Evolutionary conservation across 306 rosid genomes (phyloP), one percentile per base, ranked within the genome.

Genomic region (Ceratonia siliqua): DNA sequence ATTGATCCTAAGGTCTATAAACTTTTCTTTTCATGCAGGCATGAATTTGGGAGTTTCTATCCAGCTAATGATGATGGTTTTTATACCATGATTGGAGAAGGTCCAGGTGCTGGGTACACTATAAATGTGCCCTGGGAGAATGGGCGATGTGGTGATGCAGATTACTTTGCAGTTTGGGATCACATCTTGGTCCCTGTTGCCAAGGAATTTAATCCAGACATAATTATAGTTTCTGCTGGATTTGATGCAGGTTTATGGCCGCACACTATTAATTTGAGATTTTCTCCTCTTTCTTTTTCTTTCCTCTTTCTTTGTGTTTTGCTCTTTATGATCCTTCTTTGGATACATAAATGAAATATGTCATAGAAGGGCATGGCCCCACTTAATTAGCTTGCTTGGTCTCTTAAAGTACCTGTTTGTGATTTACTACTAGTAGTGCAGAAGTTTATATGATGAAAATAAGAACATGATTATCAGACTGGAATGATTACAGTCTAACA

Each of bases 61-160:
- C 99, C 99, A 2, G 76, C 85, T 61, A 86, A 58, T 73, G 85
- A 79, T 48, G 89, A 90, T 67, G 99, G 99, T 32, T 88, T 53
- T 75, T 94, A 94, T 76, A 82, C 88, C 35, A 90, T 22, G 96
- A 68, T 87, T 74, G 99, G 99, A 69, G 87, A 82, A 83, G 97
- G 96, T 78, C 79, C 79, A 5, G 99, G 99, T 64, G 85, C 85
- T 33, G 99, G 99, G 73, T 91, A 85, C 85, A 94, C 82, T 68
- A 86, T 94, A 78, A 94, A 94, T 78, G 97, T 94, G 50, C 99
- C 99, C 8, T 94, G 99, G 99, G 99, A 92, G 87, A 90, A 90
- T 76, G 96, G 85, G 48, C 67, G 52, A 65, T 94, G 99, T 43
- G 95, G 99, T 78, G 97, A 94, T 68, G 95, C 96, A 25, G 99